Conservation (phyloP, 2,329 filamentous ascomycete genomes). For the Purpureocillium lavendulum region DNA sequence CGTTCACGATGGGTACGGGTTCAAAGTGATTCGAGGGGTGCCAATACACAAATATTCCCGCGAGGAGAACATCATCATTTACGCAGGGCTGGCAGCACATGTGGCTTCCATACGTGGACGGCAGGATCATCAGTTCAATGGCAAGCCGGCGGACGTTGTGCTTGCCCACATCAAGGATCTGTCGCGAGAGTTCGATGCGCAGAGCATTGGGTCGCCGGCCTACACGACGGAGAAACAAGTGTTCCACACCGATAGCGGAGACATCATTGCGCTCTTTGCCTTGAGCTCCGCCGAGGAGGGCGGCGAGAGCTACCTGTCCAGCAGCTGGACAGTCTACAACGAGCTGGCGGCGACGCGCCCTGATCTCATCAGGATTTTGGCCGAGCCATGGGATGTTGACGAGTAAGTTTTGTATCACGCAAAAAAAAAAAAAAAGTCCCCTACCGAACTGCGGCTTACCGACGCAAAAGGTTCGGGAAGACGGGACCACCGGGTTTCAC, state of each 20-base stretch:
- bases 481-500: slow-evolving; percentile 26
- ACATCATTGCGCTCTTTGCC: slow-evolving; percentile 50
- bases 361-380: slow-evolving; percentile 49
- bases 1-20: slow-evolving; percentile 49
- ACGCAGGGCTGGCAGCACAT: slow-evolving; percentile 51
- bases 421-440: not conserved
- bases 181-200: slow-evolving; percentile 12
- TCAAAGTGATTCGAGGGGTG: slow-evolving; percentile 52
- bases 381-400: slow-evolving; percentile 38
- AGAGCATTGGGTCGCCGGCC: slow-evolving; percentile 46
- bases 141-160: slow-evolving; percentile 41
- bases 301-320: slow-evolving; percentile 49
- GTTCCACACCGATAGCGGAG: slow-evolving; percentile 54
- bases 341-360: slow-evolving; percentile 49
- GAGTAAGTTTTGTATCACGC: slow-evolving; percentile 21
- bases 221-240: slow-evolving; percentile 54
- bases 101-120: slow-evolving; percentile 44
- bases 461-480: slow-evolving; percentile 38
- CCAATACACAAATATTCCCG: slow-evolving; percentile 41
- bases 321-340: slow-evolving; percentile 54
- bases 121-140: slow-evolving; percentile 39
- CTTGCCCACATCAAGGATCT: slow-evolving; percentile 57
- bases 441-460: too few species aligned
- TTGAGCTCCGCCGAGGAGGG: slow-evolving; percentile 43
- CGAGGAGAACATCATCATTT: slow-evolving; percentile 51